phyloP scores from a whole-genome alignment of 2,329 filamentous ascomycete genomes.

The Microdochium trichocladiopsis region DNA sequence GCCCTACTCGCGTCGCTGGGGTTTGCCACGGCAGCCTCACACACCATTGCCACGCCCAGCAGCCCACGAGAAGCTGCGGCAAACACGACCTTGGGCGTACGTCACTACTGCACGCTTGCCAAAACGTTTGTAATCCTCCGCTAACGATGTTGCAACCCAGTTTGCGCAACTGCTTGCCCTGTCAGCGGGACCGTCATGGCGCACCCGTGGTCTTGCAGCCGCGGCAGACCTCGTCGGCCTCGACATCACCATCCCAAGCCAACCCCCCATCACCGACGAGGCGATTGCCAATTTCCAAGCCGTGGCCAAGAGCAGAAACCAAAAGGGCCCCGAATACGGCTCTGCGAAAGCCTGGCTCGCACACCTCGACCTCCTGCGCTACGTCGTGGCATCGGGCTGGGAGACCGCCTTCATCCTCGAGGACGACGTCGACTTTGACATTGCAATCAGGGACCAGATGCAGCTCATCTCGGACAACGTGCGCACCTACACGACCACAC shows the following conservation, averaged over 20 bases:
- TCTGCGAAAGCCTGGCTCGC: slow-evolving; percentile 19
- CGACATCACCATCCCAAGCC: slow-evolving; percentile 20
- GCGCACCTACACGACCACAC: slow-evolving; percentile 9
- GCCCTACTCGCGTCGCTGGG: no score
- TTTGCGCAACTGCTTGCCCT: slow-evolving; percentile 21
- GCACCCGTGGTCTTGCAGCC: slow-evolving; percentile 23
- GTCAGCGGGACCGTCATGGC: slow-evolving; percentile 23
- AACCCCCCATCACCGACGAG: slow-evolving; percentile 19
- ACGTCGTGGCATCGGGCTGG: slow-evolving; percentile 13
- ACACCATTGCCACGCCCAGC: no score
- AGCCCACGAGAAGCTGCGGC: no score
- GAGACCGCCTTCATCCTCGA: slow-evolving; percentile 22
- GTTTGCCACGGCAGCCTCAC: no score
- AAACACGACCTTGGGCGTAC: no score
- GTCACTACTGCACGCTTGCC: no score
- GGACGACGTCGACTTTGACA: slow-evolving; percentile 29
- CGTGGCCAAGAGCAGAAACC: slow-evolving; percentile 5
- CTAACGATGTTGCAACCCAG: no score
- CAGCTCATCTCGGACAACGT: slow-evolving; percentile 20
- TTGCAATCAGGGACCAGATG: slow-evolving; percentile 21
- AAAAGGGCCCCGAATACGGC: slow-evolving; percentile 5
- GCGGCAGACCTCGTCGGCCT: slow-evolving; percentile 24
- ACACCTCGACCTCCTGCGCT: slow-evolving; percentile 20
- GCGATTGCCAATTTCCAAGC: slow-evolving; percentile 18
- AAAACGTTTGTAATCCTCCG: no score